These are phyloP conservation scores for Erodium trifolium DNA, from an alignment of 441 rosid species.

Conservation along the genomic window DNA sequence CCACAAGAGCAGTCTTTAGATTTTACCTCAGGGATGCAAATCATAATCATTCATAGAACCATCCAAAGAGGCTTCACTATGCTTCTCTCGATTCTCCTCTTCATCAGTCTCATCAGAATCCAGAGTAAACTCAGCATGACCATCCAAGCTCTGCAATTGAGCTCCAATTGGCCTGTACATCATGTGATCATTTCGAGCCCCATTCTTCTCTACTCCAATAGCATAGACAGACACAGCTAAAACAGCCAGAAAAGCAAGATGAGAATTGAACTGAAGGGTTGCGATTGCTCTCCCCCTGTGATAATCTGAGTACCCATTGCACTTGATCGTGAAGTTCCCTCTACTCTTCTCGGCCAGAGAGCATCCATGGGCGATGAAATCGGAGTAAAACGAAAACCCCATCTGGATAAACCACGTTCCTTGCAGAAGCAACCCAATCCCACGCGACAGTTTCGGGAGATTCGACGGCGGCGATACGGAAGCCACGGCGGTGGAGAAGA, in stretches of 20 bases:
- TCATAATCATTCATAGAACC: conserved; percentile 41
- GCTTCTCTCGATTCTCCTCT: conserved; percentile 26
- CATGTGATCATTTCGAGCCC: conserved; percentile 27
- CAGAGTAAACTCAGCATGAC: conserved; percentile 44
- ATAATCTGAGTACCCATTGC: conserved; percentile 67
- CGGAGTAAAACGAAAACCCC: conserved; percentile 72
- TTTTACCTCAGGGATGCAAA: conserved; percentile 41
- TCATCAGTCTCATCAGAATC: conserved; percentile 48
- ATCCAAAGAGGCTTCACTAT: conserved; percentile 29
- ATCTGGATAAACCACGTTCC: conserved; percentile 89
- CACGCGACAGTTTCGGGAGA: conserved; percentile 48
- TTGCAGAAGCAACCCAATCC: conserved; percentile 66
- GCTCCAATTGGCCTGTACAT: conserved; percentile 59
- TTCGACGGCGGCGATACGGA: conserved; percentile 28
- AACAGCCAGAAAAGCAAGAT: conserved; percentile 69
- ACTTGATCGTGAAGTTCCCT: conserved; percentile 70
- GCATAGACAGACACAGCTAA: conserved; percentile 40
- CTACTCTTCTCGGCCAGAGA: conserved; percentile 51
- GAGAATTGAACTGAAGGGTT: conserved; percentile 83
- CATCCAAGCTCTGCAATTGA: conserved; percentile 44
- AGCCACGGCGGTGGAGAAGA: conserved; percentile 44
- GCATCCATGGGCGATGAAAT: conserved; percentile 60
- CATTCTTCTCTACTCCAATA: conserved; percentile 35
- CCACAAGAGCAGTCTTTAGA: neutral
- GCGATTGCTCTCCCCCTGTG: conserved; percentile 84